Evolutionary conservation across 2,329 filamentous ascomycete genomes (phyloP).

Genomic region (Boeremia lycopersici): DNA sequence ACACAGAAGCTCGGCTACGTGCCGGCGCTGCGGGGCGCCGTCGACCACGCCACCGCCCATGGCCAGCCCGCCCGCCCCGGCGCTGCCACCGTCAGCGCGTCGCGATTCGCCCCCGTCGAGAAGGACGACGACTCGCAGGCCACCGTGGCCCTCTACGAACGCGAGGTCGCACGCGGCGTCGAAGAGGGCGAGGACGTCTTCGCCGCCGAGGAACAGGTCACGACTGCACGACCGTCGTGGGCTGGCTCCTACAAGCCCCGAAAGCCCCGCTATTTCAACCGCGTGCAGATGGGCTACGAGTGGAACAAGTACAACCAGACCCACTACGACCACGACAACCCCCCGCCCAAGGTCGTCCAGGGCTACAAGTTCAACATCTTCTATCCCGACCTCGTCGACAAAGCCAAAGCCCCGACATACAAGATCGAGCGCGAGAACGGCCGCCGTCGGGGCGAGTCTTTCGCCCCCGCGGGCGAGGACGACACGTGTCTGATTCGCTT

Average conservation of each 20-base stretch:
- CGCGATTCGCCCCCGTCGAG: conserved; percentile 70
- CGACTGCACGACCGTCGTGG: conserved; percentile 73
- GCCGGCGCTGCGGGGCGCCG: conserved; percentile 59
- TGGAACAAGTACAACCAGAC: conserved; percentile 99
- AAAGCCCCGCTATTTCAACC: conserved; percentile 96
- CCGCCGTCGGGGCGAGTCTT: conserved; percentile 85
- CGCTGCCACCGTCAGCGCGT: conserved; percentile 60
- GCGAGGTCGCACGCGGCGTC: conserved; percentile 88
- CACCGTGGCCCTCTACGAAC: conserved; percentile 87
- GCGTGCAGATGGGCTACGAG: conserved; percentile 98
- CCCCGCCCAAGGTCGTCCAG: conserved; percentile 95
- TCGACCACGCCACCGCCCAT: conserved; percentile 35
- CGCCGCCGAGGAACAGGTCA: conserved; percentile 82
- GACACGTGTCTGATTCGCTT: conserved; percentile 97
- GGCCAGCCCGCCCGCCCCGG: conserved; percentile 45
- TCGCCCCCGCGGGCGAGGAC: conserved; percentile 91
- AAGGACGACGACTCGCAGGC: conserved; percentile 85
- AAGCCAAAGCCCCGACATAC: conserved; percentile 91
- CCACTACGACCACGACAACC: conserved; percentile 98
- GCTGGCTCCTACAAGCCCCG: conserved; percentile 83
- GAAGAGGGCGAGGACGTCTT: conserved; percentile 97
- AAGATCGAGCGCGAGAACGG: conserved; percentile 94
- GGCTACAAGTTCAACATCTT: conserved; percentile 99
- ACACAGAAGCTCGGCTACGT: conserved; percentile 70
- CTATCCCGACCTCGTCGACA: conserved; percentile 96